Conservation (phyloP, 2,329 filamentous ascomycete species). For the Alternaria conjuncta region DNA sequence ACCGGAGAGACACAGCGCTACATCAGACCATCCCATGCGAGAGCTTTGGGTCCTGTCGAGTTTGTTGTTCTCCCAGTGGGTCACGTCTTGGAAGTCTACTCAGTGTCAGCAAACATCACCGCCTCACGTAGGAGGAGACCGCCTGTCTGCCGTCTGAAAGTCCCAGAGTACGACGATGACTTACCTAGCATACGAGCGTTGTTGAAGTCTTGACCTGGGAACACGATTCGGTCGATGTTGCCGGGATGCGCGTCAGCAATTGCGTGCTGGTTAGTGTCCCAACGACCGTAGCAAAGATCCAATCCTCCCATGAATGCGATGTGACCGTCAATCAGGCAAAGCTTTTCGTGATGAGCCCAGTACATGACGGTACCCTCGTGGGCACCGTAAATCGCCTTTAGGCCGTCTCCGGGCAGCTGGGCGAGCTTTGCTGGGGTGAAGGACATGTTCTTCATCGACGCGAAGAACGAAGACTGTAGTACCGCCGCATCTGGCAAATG, state of each 20-base stretch:
- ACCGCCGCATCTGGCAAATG: slow-evolving; percentile 78
- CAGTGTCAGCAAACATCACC: slow-evolving; percentile 17
- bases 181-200: slow-evolving; percentile 80
- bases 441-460: slow-evolving; percentile 63
- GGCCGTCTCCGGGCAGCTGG: slow-evolving; percentile 72
- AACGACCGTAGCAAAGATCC: slow-evolving; percentile 85
- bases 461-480: slow-evolving; percentile 64
- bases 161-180: not conserved
- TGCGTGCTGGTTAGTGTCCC: slow-evolving; percentile 84
- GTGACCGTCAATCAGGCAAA: slow-evolving; percentile 79
- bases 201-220: slow-evolving; percentile 92
- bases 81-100: slow-evolving; percentile 73
- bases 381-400: slow-evolving; percentile 82
- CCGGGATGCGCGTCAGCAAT: slow-evolving; percentile 84
- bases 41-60: slow-evolving; percentile 79
- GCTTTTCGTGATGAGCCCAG: slow-evolving; percentile 94
- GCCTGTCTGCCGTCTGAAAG: not conserved
- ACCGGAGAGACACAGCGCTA: slow-evolving; percentile 77
- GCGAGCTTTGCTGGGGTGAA: slow-evolving; percentile 63
- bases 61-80: slow-evolving; percentile 84
- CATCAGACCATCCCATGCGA: slow-evolving; percentile 92
- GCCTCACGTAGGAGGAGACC: not conserved
- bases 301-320: slow-evolving; percentile 90
- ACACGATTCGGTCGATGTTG: slow-evolving; percentile 76
- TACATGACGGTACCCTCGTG: slow-evolving; percentile 82